Percentiles rank a stretch among this genome's conserved stretches.
phyloP scores from a whole-genome alignment of 768 basidiomycete genomes.

The Candolleomyces aberdarensis region DNA sequence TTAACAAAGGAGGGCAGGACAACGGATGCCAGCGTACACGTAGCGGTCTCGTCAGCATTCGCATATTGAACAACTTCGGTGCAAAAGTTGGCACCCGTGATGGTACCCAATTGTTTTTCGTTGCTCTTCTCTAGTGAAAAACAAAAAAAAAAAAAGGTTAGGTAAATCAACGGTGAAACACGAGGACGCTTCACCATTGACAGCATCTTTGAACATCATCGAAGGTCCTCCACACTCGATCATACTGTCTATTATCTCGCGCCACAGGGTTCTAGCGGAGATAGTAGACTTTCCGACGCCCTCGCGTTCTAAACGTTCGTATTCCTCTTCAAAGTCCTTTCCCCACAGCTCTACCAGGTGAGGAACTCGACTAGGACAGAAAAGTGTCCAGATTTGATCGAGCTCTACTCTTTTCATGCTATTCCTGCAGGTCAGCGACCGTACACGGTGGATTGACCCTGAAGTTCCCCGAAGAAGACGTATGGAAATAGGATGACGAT shows the following conservation, averaged over 20 bases:
- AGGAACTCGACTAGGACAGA: background rate
- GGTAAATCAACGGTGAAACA: too few relatives aligned
- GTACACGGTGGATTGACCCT: too few relatives aligned
- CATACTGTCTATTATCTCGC: background rate
- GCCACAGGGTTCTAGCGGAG: background rate
- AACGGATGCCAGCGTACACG: background rate
- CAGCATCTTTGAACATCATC: constrained; percentile 3
- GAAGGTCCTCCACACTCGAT: constrained; percentile 3
- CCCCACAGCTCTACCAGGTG: background rate
- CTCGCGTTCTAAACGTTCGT: background rate
- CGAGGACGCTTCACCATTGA: constrained; percentile 7
- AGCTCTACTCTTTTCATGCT: constrained; percentile 3
- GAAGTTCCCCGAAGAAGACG: too few relatives aligned
- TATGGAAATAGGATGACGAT: too few relatives aligned
- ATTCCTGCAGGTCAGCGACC: background rate
- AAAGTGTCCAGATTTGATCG: background rate
- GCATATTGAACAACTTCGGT: background rate
- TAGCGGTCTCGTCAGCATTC: background rate
- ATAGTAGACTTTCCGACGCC: background rate
- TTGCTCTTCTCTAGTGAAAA: background rate
- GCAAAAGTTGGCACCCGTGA: background rate
- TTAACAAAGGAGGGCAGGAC: background rate
- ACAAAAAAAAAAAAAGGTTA: background rate
- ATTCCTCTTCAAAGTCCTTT: background rate
- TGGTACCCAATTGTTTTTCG: background rate